Percentiles rank a stretch among this genome's conserved stretches.
Evolutionary conservation across 495 filamentous ascomycete species (phyloP).

Genomic region (Delitschia confertaspora): DNA sequence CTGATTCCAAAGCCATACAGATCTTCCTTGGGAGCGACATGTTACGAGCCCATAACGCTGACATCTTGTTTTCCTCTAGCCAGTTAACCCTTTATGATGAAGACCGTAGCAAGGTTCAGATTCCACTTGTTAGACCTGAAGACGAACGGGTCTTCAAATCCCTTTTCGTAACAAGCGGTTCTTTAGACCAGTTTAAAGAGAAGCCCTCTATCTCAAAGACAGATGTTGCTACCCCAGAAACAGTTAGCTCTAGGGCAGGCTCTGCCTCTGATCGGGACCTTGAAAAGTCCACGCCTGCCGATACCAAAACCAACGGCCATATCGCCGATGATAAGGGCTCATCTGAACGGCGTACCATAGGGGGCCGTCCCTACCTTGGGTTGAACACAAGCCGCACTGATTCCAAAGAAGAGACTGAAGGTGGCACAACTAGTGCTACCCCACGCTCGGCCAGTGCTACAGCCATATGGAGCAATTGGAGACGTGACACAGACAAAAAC

Average conservation of each 20-base stretch:
- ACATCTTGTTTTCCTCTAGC: conserved; percentile 87
- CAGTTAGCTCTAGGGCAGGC: not conserved
- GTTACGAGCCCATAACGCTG: conserved; percentile 76
- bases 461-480: conserved; percentile 38
- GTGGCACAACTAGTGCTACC: conserved; percentile 23
- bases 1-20: conserved; percentile 52
- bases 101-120: conserved; percentile 76
- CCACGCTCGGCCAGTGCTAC: conserved; percentile 30
- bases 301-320: conserved; percentile 5
- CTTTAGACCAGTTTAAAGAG: not conserved
- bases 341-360: conserved; percentile 17
- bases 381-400: conserved; percentile 12
- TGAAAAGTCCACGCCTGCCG: not conserved
- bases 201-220: not conserved
- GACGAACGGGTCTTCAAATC: conserved; percentile 70
- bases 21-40: conserved; percentile 83
- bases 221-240: not conserved
- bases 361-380: conserved; percentile 18
- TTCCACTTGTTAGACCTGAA: conserved; percentile 91
- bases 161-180: conserved; percentile 51
- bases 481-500: conserved; percentile 29
- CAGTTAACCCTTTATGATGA: conserved; percentile 78
- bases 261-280: not conserved
- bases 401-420: conserved; percentile 20
- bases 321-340: conserved; percentile 12